Evolutionary conservation across 2,329 filamentous ascomycete genomes (phyloP), one percentile per base, ranked within the genome.

Genomic region (Calonectria hongkongensis): DNA sequence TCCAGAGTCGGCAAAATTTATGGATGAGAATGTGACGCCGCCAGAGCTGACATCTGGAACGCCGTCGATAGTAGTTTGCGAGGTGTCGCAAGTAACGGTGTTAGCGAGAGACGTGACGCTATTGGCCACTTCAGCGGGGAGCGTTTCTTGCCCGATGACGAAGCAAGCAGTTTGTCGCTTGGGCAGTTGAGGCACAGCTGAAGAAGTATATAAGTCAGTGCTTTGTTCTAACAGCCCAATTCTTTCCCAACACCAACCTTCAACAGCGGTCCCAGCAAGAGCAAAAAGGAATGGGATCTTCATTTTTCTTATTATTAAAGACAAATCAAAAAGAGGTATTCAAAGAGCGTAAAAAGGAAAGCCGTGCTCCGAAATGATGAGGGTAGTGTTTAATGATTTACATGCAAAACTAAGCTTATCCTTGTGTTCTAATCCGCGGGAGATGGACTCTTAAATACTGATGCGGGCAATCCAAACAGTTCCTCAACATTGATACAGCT

Each of bases 1-100:
- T 15, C 77, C 78, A 13, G 89, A 89, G 67, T 84, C 79, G 77
- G 85, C 85, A 81, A 92, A 92, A 86, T 92, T 88, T 83, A 92
- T 85, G 60, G 82, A 78, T 6, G 88, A 90, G 82, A 90, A 92
- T 21, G 85, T 85, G 9, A 87, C 82, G 70, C 79, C 80, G 73
- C 87, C 88, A 3, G 88, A 88, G 3, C 85, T 86, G 5, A 91
- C 89, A 76, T 92, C 90, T 6, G 90, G 90, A 4, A 92, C 89
- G 67, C 83, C 84, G 15, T 83, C 82, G 70, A 92, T 82, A 7
- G 90, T 92, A 6, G 82, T 90, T 25, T 76, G 78, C 18, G 82
- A 81, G 25, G 78, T 76, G 79, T 86, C 83, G 85, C 90, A 92
- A 51, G 88, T 91, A 16, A 92, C 82, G 45, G 76, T 81, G 54